A percentile compares a stretch with the other conserved stretches of the same genome.
These are phyloP conservation scores for Knufia fluminis DNA, from an alignment of 2,329 filamentous ascomycete genomes.

Conservation along the genomic window DNA sequence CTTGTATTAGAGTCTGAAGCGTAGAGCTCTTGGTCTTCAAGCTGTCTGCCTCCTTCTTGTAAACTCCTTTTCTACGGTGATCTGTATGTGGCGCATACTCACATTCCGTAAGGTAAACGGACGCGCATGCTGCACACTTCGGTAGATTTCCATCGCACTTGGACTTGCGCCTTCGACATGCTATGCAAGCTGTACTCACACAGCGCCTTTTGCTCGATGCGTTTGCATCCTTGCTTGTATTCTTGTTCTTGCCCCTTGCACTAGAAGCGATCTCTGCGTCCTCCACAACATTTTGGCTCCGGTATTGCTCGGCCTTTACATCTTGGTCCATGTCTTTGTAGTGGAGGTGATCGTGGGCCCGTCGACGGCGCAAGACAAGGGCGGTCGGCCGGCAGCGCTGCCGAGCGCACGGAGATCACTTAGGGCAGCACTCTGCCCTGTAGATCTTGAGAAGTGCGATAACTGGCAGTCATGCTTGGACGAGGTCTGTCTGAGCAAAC, in stretches of 20 bases:
- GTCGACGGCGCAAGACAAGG: too few species aligned
- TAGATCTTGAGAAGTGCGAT: background rate
- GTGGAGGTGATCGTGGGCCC: too few species aligned
- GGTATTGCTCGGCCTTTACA: background rate
- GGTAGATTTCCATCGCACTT: constrained; percentile 90
- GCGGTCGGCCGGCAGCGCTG: too few species aligned
- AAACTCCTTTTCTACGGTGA: constrained; percentile 91
- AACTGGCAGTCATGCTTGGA: background rate
- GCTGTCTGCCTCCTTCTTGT: constrained; percentile 84
- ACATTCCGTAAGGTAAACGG: constrained; percentile 70
- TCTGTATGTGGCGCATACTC: constrained; percentile 95
- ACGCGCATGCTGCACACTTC: constrained; percentile 89
- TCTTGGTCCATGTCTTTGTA: background rate
- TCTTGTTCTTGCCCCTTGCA: constrained; percentile 26
- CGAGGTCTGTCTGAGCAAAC: background rate
- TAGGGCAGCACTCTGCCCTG: background rate
- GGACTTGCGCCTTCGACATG: constrained; percentile 65
- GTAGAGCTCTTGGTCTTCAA: constrained; percentile 81
- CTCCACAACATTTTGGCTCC: too few species aligned
- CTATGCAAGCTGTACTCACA: constrained; percentile 76
- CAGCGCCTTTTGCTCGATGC: constrained; percentile 56
- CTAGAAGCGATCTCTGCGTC: background rate
- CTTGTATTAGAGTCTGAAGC: constrained; percentile 83
- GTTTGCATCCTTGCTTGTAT: constrained; percentile 24
- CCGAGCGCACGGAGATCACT: background rate